Conservation (phyloP, 306 rosid genomes). For the Pachyrhizus erosus region DNA sequence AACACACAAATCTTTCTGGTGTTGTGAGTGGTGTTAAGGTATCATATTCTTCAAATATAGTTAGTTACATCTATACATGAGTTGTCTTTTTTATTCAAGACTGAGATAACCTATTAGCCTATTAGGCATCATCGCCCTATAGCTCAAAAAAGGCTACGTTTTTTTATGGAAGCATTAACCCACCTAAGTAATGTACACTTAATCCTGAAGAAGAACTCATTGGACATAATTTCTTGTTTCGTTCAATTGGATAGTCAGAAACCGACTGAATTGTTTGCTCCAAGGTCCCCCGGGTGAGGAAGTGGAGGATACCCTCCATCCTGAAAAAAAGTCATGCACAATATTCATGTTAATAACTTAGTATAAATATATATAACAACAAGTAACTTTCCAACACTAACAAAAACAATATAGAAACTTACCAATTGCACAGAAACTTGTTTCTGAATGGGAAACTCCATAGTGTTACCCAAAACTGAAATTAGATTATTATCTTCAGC, state of each 20-base stretch:
- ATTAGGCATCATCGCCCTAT: not conserved
- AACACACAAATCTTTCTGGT: not conserved
- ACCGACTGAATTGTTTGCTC: slow-evolving; percentile 41
- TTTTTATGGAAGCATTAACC: slow-evolving; percentile 30
- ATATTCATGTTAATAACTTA: not conserved
- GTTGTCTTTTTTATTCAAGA: not conserved
- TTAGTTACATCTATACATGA: not conserved
- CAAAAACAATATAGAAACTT: slow-evolving; percentile 41
- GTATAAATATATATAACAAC: not conserved
- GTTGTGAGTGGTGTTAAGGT: not conserved
- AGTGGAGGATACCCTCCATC: slow-evolving; percentile 33
- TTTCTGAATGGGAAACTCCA: slow-evolving; percentile 38
- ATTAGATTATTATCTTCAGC: slow-evolving; percentile 55
- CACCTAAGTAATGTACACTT: slow-evolving; percentile 50
- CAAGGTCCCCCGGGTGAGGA: slow-evolving; percentile 36
- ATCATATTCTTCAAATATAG: not conserved
- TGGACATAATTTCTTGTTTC: slow-evolving; percentile 21
- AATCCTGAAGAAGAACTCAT: not conserved
- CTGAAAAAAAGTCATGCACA: slow-evolving; percentile 39
- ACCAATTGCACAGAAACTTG: slow-evolving; percentile 70
- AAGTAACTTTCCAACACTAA: not conserved
- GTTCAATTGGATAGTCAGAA: slow-evolving; percentile 17
- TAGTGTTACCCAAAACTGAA: slow-evolving; percentile 7
- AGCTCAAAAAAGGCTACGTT: slow-evolving; percentile 18
- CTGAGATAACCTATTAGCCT: not conserved